Conservation (phyloP, 1,139 yeast genomes). For the Eremothecium sinecaudum region DNA sequence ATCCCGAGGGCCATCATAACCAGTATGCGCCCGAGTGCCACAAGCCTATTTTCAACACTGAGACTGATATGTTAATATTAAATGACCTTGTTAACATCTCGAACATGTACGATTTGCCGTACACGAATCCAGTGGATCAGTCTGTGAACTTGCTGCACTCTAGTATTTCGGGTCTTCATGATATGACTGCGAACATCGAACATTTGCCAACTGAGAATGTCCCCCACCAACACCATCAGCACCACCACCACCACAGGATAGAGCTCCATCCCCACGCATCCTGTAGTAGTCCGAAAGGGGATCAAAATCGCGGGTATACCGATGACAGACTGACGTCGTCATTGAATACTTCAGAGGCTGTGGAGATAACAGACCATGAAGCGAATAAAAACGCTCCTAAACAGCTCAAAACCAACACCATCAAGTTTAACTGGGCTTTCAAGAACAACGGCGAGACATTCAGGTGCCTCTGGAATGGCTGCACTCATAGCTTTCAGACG, state of each 20-base stretch:
- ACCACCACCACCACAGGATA: slow-evolving; percentile 10
- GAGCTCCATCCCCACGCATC: slow-evolving; percentile 9
- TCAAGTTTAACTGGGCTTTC: slow-evolving; percentile 34
- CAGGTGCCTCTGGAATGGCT: slow-evolving; percentile 51
- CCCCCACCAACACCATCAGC: not conserved
- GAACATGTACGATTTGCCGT: slow-evolving; percentile 28
- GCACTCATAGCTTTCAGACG: slow-evolving; percentile 35
- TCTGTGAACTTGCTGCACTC: slow-evolving; percentile 3
- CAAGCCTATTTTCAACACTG: slow-evolving; percentile 19
- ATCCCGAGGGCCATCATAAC: slow-evolving; percentile 10
- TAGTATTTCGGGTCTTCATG: slow-evolving; percentile 2
- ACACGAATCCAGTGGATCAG: slow-evolving; percentile 18
- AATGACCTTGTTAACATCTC: slow-evolving; percentile 29
- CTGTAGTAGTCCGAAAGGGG: not conserved
- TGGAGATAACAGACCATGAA: not conserved
- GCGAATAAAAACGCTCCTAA: slow-evolving; percentile 3
- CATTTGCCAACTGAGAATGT: not conserved
- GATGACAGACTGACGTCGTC: not conserved
- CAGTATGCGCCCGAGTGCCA: slow-evolving; percentile 18
- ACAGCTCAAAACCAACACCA: slow-evolving; percentile 24
- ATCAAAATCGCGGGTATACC: not conserved
- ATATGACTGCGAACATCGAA: not conserved
- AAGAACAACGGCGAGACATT: slow-evolving; percentile 20
- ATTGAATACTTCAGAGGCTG: not conserved
- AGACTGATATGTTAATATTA: slow-evolving; percentile 24